Evolutionary conservation across 371 early-diverging fungal genomes (phyloP).

Genomic region (Capillidium heterosporum): DNA sequence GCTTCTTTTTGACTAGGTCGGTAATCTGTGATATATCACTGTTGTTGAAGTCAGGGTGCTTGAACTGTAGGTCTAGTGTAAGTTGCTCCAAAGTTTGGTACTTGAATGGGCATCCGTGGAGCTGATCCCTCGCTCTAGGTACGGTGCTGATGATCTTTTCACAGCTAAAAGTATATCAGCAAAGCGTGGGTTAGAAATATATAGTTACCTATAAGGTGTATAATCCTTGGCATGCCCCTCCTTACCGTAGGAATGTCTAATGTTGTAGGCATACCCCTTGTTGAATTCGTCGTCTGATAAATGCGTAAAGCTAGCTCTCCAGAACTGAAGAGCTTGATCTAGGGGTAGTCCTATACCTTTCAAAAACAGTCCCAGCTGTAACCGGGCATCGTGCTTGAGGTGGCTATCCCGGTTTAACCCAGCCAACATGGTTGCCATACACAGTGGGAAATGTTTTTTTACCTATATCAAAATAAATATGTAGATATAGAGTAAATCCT

Average conservation of each 20-base stretch:
- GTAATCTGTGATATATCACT: constrained; percentile 41
- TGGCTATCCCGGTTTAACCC: constrained; percentile 56
- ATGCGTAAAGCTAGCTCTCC: constrained; percentile 61
- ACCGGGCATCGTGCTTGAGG: constrained; percentile 71
- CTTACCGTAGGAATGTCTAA: constrained; percentile 94
- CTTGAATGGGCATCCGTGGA: constrained; percentile 91
- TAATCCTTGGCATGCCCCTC: constrained; percentile 94
- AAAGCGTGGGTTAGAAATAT: not conserved
- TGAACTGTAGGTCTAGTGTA: constrained; percentile 22
- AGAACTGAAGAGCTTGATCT: constrained; percentile 82
- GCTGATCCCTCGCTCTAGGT: constrained; percentile 68
- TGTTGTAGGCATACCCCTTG: constrained; percentile 84
- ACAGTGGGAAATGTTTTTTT: constrained; percentile 67
- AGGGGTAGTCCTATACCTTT: constrained; percentile 81
- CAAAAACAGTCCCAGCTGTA: constrained; percentile 85
- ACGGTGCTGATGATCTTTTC: constrained; percentile 66
- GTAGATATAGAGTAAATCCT: not conserved
- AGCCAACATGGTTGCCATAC: constrained; percentile 71
- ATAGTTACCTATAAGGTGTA: constrained; percentile 53
- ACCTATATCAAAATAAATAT: constrained; percentile 15
- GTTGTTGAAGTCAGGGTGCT: constrained; percentile 20
- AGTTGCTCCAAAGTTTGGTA: constrained; percentile 49
- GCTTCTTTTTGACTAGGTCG: constrained; percentile 41
- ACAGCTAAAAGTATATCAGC: constrained; percentile 31
- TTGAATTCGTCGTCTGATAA: constrained; percentile 79